phyloP scores from a whole-genome alignment of 2,329 filamentous ascomycete species.

The Aplosporella prunicola region DNA sequence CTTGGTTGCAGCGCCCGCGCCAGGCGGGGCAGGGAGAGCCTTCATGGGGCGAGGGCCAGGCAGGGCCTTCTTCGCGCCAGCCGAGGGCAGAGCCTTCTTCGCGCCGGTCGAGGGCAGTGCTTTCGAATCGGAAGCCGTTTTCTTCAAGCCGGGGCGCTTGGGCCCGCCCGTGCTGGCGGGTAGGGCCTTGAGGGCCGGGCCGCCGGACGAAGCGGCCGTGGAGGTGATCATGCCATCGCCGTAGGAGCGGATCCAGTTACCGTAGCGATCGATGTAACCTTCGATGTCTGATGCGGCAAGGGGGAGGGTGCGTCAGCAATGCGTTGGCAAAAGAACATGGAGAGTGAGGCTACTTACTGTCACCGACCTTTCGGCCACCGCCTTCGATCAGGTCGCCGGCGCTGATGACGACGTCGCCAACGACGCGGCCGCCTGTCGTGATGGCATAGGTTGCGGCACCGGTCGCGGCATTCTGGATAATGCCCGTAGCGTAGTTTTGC shows the following conservation, averaged over 20 bases:
- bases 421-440: constrained; percentile 9
- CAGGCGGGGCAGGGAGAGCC: too few species aligned
- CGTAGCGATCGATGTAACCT: constrained; percentile 12
- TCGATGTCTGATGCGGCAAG: constrained; percentile 5
- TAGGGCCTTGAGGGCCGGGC: not conserved
- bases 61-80: constrained; percentile 5
- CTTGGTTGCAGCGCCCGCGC: not conserved
- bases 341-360: constrained; percentile 1
- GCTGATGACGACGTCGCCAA: constrained; percentile 10
- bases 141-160: constrained; percentile 1
- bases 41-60: constrained; percentile 1
- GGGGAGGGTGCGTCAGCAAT: not conserved
- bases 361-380: constrained; percentile 4
- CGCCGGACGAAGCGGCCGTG: constrained; percentile 1
- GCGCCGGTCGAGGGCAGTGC: not conserved
- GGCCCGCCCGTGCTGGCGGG: too few species aligned
- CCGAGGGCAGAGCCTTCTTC: constrained; percentile 1
- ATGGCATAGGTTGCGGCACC: constrained; percentile 11
- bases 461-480: constrained; percentile 6
- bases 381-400: constrained; percentile 11
- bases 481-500: constrained; percentile 5
- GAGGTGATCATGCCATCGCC: constrained; percentile 7
- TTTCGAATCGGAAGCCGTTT: constrained; percentile 1
- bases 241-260: constrained; percentile 11
- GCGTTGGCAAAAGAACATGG: not conserved